These are phyloP conservation scores for Fusarium xyrophilum DNA, from an alignment of 2,329 filamentous ascomycete genomes.

Conservation along the genomic window DNA sequence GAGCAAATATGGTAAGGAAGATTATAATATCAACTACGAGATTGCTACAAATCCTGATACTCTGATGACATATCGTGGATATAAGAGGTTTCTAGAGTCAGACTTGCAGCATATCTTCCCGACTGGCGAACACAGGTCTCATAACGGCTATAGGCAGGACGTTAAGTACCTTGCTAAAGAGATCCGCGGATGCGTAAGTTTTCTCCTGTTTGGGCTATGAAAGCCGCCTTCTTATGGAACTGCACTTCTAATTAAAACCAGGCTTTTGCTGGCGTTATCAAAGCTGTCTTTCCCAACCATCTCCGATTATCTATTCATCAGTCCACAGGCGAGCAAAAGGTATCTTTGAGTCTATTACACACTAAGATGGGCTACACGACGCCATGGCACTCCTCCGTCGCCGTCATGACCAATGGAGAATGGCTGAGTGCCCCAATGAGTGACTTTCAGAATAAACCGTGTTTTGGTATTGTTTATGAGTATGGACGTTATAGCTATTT, in stretches of 20 bases:
- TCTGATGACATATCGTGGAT: not conserved
- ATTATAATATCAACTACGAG: not conserved
- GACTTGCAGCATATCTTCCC: not conserved
- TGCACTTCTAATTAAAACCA: fast-evolving
- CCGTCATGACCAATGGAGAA: not conserved
- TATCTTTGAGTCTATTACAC: not conserved
- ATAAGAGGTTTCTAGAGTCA: not conserved
- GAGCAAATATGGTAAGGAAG: not conserved
- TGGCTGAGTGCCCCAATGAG: not conserved
- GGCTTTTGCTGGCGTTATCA: not conserved
- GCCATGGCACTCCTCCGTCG: not conserved
- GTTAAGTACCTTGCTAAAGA: not conserved
- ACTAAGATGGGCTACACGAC: not conserved
- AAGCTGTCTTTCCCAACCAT: not conserved
- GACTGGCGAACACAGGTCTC: not conserved
- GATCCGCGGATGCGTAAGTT: not conserved
- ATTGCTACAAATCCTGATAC: not conserved
- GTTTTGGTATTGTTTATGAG: not conserved
- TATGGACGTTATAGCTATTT: not conserved
- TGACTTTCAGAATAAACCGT: not conserved
- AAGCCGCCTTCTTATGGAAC: not conserved
- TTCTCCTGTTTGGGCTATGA: not conserved
- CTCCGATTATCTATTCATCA: not conserved
- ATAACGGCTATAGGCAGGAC: not conserved
- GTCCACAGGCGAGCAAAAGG: not conserved